Conservation (phyloP, 352 stramenopile genomes). For the Pythium folliculosum region DNA sequence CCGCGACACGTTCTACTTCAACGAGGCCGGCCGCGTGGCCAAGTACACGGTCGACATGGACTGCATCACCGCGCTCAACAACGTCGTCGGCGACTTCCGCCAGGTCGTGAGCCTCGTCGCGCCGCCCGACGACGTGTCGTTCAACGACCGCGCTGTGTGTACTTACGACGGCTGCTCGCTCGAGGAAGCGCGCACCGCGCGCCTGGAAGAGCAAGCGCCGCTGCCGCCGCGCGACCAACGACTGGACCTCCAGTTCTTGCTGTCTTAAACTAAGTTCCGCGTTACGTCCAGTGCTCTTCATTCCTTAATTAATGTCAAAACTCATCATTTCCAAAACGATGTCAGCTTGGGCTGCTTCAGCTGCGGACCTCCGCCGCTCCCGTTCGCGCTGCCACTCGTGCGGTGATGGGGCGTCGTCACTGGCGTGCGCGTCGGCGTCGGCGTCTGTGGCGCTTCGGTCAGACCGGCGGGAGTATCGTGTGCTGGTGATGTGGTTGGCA, state of each 20-base stretch:
- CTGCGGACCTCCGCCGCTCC: background rate
- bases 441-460: background rate
- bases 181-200: background rate
- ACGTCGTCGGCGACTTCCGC: slow-evolving; percentile 18
- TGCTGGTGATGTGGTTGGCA: background rate
- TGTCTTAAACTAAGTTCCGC: slow-evolving; percentile 8
- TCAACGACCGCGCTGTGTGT: slow-evolving; percentile 24
- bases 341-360: slow-evolving; percentile 28
- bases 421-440: background rate
- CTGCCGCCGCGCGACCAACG: slow-evolving; percentile 13
- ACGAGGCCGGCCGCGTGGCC: slow-evolving; percentile 14
- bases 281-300: too few relatives aligned
- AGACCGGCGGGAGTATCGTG: background rate
- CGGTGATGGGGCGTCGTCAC: slow-evolving; percentile 1
- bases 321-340: slow-evolving; percentile 14
- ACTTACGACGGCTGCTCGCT: slow-evolving; percentile 16
- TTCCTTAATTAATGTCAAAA: background rate
- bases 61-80: slow-evolving; percentile 18
- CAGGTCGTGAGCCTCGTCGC: slow-evolving; percentile 13
- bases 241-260: slow-evolving; percentile 20
- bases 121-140: slow-evolving; percentile 13
- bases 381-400: background rate
- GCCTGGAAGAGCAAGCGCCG: background rate
- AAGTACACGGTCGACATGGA: slow-evolving; percentile 28
- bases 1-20: slow-evolving; percentile 29